phyloP scores from a whole-genome alignment of 2,329 filamentous ascomycete species.

The Cytospora leucostoma region DNA sequence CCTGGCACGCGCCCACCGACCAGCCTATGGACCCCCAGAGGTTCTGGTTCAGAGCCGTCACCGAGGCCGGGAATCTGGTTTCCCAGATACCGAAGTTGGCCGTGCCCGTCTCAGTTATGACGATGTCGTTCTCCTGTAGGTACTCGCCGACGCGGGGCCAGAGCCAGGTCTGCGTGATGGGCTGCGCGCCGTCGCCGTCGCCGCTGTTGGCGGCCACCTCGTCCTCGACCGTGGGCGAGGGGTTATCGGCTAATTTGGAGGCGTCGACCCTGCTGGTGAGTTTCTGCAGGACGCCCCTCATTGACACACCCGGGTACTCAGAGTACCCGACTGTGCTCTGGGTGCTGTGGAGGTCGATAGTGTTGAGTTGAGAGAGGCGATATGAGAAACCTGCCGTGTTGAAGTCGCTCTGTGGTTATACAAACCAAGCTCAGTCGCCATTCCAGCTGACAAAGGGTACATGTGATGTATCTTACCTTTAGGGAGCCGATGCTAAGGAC shows the following conservation, averaged over 20 bases:
- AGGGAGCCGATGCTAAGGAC: conserved; percentile 70
- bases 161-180: conserved; percentile 71
- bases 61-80: conserved; percentile 73
- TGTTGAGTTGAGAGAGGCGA: conserved; percentile 72
- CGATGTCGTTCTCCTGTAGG: conserved; percentile 70
- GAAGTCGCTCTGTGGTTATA: conserved; percentile 65
- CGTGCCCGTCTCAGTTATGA: conserved; percentile 87
- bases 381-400: conserved; percentile 85
- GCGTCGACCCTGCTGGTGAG: conserved; percentile 62
- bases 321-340: conserved; percentile 75
- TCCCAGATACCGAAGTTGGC: conserved; percentile 88
- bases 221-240: conserved; percentile 57
- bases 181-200: conserved; percentile 41
- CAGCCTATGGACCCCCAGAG: conserved; percentile 70
- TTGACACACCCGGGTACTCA: conserved; percentile 74
- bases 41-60: conserved; percentile 79
- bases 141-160: conserved; percentile 78
- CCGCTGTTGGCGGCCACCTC: conserved; percentile 47
- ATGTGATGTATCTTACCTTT: conserved; percentile 40
- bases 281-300: conserved; percentile 76
- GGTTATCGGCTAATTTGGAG: conserved; percentile 56
- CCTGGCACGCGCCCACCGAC: conserved; percentile 60
- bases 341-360: conserved; percentile 79
- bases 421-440: conserved; percentile 1
- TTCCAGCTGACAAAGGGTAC: too few relatives aligned